phyloP scores from a whole-genome alignment of 176 grass and related monocot genomes.

The Raddia guianensis region DNA sequence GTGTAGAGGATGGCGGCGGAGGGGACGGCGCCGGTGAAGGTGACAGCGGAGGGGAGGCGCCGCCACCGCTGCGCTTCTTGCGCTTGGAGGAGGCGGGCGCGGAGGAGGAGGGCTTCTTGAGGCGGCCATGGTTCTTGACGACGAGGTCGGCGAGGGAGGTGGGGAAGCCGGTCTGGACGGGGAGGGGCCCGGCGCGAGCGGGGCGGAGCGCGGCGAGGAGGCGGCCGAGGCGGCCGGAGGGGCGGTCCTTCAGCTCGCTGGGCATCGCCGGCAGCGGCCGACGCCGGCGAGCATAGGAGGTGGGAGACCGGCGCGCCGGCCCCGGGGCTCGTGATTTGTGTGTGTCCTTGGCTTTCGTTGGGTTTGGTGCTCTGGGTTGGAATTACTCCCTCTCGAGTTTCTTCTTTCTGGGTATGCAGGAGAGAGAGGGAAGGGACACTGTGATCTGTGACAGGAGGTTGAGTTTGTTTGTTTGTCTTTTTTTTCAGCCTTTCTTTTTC shows the following conservation, averaged over 20 bases:
- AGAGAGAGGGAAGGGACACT: not conserved
- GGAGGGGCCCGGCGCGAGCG: constrained; percentile 51
- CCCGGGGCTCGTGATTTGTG: not conserved
- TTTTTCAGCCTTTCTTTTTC: not conserved
- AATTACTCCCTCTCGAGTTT: no score
- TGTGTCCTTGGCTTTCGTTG: not conserved
- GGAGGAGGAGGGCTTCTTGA: constrained; percentile 52
- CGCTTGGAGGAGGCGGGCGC: constrained; percentile 36
- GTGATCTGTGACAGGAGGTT: not conserved
- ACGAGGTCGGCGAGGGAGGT: constrained; percentile 90
- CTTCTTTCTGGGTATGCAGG: not conserved
- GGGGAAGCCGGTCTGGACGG: constrained; percentile 89
- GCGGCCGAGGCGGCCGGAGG: constrained; percentile 49
- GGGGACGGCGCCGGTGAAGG: not conserved
- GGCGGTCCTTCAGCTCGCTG: constrained; percentile 61
- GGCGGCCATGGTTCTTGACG: constrained; percentile 87
- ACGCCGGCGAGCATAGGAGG: constrained; percentile 47
- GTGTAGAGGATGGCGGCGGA: not conserved
- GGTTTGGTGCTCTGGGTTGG: constrained; percentile 34
- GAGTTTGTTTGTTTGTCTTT: not conserved
- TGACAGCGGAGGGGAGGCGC: not conserved
- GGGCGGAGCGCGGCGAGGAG: constrained; percentile 65
- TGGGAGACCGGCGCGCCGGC: constrained; percentile 38
- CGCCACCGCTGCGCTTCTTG: constrained; percentile 32
- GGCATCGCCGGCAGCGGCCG: constrained; percentile 54